Evolutionary conservation across 805 yeast genomes (phyloP), one percentile per base, ranked within the genome.

Genomic region (Candida tallmaniae): DNA sequence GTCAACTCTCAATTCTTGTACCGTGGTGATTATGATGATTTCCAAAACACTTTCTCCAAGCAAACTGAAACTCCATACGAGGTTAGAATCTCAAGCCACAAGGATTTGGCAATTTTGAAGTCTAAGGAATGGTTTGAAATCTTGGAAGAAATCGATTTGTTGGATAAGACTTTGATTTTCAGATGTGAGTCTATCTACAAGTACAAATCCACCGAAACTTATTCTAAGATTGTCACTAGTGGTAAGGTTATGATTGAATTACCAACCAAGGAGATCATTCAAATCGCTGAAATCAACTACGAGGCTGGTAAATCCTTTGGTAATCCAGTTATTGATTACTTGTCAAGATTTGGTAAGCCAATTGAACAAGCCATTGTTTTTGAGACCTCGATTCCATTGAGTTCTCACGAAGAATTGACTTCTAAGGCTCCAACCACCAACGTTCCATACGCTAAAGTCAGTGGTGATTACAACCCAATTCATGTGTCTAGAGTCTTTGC

Each of bases 71-170:
- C 87, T 41, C 96, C 97, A 38, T 84, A 80, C 54, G 83, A 89
- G 67, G 70, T 93, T 42, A 58, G 74, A 23, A 69, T 93, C 55
- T 70, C 72, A 42, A 64, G 90, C 32, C 71, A 85, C 29, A 88
- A 86, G 71, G 97, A 93, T 55, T 81, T 88, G 50, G 96, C 98
- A 32, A 87, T 93, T 39, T 74, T 93, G 62, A 77, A 78, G 54
- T 86, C 97, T 17, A 93, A 93, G 74, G 97, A 93, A 67, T 93
- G 99, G 98, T 90, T 94, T 78, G 87, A 86, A 55, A 73, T 85
- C 50, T 83, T 80, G 45, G 68, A 71, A 51, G 76, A 73, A 30
- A 66, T 78, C 47, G 88, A 85, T 43, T 70, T 93, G 51, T 70
- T 85, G 50, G 77, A 80, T 55, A 78, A 88, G 70, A 78, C 83